A percentile compares a stretch with the other conserved stretches of the same genome.
These are phyloP conservation scores for Lentinula detonsa DNA, from an alignment of 768 basidiomycete genomes.

Conservation along the genomic window DNA sequence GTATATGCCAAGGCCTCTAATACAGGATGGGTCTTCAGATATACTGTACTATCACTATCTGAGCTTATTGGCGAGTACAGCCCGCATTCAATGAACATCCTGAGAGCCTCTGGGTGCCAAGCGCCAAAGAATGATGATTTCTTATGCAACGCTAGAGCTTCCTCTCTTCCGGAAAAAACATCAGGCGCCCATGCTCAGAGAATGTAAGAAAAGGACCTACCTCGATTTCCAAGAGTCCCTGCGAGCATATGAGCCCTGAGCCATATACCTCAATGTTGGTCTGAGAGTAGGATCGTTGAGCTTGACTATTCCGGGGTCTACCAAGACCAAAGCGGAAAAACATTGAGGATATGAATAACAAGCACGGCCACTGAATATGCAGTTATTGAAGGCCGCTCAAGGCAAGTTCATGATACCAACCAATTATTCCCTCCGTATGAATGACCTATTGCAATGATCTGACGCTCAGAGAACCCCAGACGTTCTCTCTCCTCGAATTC, in stretches of 20 bases:
- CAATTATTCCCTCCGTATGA: constrained; percentile 80
- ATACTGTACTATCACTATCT: constrained; percentile 30
- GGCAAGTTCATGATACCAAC: constrained; percentile 35
- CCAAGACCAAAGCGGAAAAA: constrained; percentile 64
- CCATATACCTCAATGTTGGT: constrained; percentile 16
- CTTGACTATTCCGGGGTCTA: constrained; percentile 68
- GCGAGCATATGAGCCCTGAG: constrained; percentile 47
- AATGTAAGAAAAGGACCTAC: background rate
- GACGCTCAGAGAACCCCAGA: constrained; percentile 47
- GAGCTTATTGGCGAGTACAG: constrained; percentile 29
- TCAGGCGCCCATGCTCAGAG: background rate
- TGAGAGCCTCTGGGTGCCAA: constrained; percentile 64
- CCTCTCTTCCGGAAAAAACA: constrained; percentile 37
- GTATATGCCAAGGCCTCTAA: constrained; percentile 62
- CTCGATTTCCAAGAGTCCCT: constrained; percentile 48
- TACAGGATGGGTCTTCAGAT: constrained; percentile 59
- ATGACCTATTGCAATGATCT: constrained; percentile 69
- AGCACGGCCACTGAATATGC: constrained; percentile 46
- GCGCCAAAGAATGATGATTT: constrained; percentile 59
- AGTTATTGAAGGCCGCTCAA: background rate
- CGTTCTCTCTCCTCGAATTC: constrained; percentile 35
- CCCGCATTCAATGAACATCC: constrained; percentile 55
- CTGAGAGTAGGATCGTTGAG: constrained; percentile 19
- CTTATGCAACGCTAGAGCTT: constrained; percentile 44
- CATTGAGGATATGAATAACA: constrained; percentile 57